Evolutionary conservation across 768 basidiomycete genomes (phyloP), one percentile per base, ranked within the genome.

Genomic region (Tremella fuciformis): DNA sequence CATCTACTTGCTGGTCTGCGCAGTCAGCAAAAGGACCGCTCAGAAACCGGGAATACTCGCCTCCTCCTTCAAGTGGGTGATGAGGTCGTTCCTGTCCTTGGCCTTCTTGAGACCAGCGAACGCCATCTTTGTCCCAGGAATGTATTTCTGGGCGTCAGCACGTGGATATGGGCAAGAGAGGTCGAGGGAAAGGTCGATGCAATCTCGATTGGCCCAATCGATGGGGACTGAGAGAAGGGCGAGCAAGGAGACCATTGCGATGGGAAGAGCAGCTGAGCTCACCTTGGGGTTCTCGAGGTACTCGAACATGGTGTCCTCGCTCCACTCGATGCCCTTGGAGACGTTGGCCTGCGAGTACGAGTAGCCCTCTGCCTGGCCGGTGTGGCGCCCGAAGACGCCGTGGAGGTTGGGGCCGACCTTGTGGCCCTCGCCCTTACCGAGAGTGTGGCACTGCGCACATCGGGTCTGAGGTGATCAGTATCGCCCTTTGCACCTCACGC

Each of bases 21-120:
- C 7, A 13, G 48, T 50, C 48, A 50, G 48, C 26, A 15, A 19
- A 18, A 26, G 48, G 26, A 16, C 2, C 48, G 48, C 15, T 9
- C 21, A 26, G 15, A 50, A 25, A 50, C 4, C n/a, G 24, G 50
- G 13, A 66, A n/a, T n/a, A n/a, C 71, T 70, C 44, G 68, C 69
- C 52, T 61, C 66, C 49, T 66, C 65, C 9, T 41, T 63, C 26
- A 70, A 61, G 56, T 73, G 62, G 58, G 91, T 85, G 73, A 97
- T 83, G 71, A 98, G 86, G 80, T 98, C 93, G 76, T 85, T 88
- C 80, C 93, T 86, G 78, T 97, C 93, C 83, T 92, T 91, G 9
- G 90, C 90, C 85, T 97, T 98, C 87, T 97, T 98, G 77, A 98
- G 80, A 72, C 94, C 94, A 65, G 92, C 91, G 70, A 96, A 97